Percentiles rank a stretch among this genome's conserved stretches.
Conservation (phyloP, 2,329 filamentous ascomycete species). For the Raffaelea albimanens region DNA sequence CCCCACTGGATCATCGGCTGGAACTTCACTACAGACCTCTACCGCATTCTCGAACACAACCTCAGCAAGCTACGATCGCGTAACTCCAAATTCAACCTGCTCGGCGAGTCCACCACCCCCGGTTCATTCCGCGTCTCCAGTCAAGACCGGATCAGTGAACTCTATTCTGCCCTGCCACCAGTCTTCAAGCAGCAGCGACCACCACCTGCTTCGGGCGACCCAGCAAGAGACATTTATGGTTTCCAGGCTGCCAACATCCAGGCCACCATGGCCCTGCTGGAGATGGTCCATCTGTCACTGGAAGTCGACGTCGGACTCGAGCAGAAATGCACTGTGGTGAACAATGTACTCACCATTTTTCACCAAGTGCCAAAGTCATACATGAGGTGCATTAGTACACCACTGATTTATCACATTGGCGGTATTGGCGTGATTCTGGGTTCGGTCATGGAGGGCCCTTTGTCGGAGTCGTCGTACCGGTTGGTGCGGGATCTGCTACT, state of each 20-base stretch:
- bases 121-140: conserved; percentile 9
- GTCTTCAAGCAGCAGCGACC: conserved; percentile 19
- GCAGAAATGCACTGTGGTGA: conserved; percentile 20
- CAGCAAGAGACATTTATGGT: conserved; percentile 20
- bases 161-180: conserved; percentile 18
- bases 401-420: conserved; percentile 22
- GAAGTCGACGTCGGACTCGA: conserved; percentile 18
- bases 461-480: conserved; percentile 19
- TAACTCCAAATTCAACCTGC: conserved; percentile 8
- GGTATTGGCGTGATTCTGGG: conserved; percentile 25
- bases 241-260: conserved; percentile 28
- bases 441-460: conserved; percentile 21
- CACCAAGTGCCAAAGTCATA: conserved; percentile 18
- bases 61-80: conserved; percentile 11
- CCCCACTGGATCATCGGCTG: conserved; percentile 40
- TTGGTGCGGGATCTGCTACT: conserved; percentile 20
- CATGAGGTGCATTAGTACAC: conserved; percentile 21
- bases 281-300: conserved; percentile 20
- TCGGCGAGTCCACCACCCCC: conserved; percentile 4
- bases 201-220: conserved; percentile 15
- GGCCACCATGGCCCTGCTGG: conserved; percentile 22
- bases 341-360: conserved; percentile 20
- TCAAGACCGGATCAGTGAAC: conserved; percentile 15
- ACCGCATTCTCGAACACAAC: conserved; percentile 44
- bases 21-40: conserved; percentile 49